A percentile compares a stretch with the other conserved stretches of the same genome.
phyloP scores from a whole-genome alignment of 768 basidiomycete genomes.

The Pholiota conissans region DNA sequence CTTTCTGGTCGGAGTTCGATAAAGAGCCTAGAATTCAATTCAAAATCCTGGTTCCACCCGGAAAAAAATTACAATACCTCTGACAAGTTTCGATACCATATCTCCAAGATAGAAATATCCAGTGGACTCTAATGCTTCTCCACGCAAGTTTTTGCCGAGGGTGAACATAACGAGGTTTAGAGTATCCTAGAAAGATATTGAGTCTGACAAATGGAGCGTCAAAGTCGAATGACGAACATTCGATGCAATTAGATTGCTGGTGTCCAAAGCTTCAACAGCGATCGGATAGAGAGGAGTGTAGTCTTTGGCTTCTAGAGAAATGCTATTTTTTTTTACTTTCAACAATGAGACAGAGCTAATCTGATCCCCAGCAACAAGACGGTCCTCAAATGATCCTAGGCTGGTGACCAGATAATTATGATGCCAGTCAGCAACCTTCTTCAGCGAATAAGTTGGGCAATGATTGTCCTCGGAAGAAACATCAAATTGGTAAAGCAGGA shows the following conservation, averaged over 20 bases:
- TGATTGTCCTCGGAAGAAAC: slow-evolving; percentile 26
- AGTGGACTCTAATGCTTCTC: slow-evolving; percentile 53
- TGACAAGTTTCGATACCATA: slow-evolving; percentile 71
- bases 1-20: slow-evolving; percentile 40
- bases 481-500: slow-evolving; percentile 47
- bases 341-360: slow-evolving; percentile 78
- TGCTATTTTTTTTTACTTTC: slow-evolving; percentile 40
- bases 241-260: slow-evolving; percentile 62
- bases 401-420: slow-evolving; percentile 81
- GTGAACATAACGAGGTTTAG: slow-evolving; percentile 68
- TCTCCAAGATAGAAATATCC: slow-evolving; percentile 80
- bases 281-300: slow-evolving; percentile 77
- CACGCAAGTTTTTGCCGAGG: slow-evolving; percentile 41
- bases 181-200: slow-evolving; percentile 45
- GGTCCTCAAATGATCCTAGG: slow-evolving; percentile 53
- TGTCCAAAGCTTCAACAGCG: slow-evolving; percentile 56
- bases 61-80: too few relatives aligned
- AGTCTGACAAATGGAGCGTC: background rate
- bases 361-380: slow-evolving; percentile 75
- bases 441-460: slow-evolving; percentile 35
- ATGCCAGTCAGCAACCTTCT: slow-evolving; percentile 62
- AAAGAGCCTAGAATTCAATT: slow-evolving; percentile 52
- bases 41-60: too few relatives aligned
- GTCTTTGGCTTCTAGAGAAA: slow-evolving; percentile 66
- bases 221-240: slow-evolving; percentile 50